Base-by-base conservation (phyloP, 805 yeast species). In the Schwanniomyces sp. region DNA sequence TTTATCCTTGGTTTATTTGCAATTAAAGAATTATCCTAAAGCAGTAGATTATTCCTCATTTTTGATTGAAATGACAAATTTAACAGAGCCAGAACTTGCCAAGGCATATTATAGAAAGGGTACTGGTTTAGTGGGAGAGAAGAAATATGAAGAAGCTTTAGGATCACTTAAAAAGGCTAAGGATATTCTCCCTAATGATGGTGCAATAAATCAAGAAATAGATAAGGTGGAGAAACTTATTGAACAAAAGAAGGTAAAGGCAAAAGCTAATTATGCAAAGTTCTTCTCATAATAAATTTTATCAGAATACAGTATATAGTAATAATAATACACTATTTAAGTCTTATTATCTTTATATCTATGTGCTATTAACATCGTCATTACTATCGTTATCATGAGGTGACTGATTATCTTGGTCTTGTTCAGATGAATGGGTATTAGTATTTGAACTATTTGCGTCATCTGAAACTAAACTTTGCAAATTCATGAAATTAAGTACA, bases 21-120 rank as follows among this genome's bases (percentile, higher is more conserved):
- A 83, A 47, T 50, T 80, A 52, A 64, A 75, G 41, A 67, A 81
- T n/a, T 81, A 65, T 51, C 62, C 66, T n/a, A 72, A 67, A 40
- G 69, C 85, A 2, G 70, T 78, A 7, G 80, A 78, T 48, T 87
- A 80, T 59, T 72, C 85, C 14, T 70, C 76, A 0, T 86, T 69
- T 56, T 57, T 86, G 17, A 57, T 87, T 21, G 91, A 85, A 36
- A 64, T 77, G 66, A 74, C 69, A 1, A 58, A 60, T 28, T 57
- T 60, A 0, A 45, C 66, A 2, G 46, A 30, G 6, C 61, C 56
- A 21, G 88, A 84, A 39, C 63, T 59, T 55, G 86, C 87, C 1
- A 85, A 85, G 58, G 84, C 83, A 1, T 65, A 68, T 48, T 85
- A 73, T 57, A 75, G 90, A 66, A 74, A 75, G 52, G 88, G 84